These are phyloP conservation scores for Trametes cinnabarina DNA, from an alignment of 768 basidiomycete species.

Conservation along the genomic window DNA sequence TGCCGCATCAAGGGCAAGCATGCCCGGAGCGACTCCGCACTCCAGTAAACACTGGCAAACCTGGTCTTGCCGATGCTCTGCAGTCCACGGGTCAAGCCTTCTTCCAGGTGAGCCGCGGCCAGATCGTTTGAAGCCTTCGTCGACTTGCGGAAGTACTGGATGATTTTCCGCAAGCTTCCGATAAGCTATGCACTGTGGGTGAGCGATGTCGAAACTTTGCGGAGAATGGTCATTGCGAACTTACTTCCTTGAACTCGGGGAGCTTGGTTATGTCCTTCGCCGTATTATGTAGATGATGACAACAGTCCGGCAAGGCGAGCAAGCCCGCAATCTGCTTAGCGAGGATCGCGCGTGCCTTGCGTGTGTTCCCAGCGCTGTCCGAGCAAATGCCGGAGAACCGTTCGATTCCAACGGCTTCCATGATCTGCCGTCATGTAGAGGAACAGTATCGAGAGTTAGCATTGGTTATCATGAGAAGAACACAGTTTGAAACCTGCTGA, in stretches of 20 bases:
- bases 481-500: no score
- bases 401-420: background rate
- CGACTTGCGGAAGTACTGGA: background rate
- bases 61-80: background rate
- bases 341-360: background rate
- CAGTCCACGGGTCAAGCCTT: background rate
- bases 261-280: conserved; percentile 11
- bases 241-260: background rate
- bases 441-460: background rate
- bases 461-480: background rate
- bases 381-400: conserved; percentile 25
- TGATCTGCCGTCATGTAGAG: background rate
- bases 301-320: background rate
- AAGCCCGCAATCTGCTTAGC: background rate
- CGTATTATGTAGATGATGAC: conserved; percentile 5
- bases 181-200: background rate
- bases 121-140: background rate
- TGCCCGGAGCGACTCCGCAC: background rate
- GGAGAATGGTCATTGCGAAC: background rate
- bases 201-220: background rate
- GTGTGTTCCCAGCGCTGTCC: conserved; percentile 31
- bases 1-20: background rate
- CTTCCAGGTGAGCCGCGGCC: background rate
- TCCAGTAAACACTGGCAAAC: background rate
- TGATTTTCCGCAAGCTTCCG: background rate